Conservation (phyloP, 768 basidiomycete species). For the Leccinum aurantiacum region DNA sequence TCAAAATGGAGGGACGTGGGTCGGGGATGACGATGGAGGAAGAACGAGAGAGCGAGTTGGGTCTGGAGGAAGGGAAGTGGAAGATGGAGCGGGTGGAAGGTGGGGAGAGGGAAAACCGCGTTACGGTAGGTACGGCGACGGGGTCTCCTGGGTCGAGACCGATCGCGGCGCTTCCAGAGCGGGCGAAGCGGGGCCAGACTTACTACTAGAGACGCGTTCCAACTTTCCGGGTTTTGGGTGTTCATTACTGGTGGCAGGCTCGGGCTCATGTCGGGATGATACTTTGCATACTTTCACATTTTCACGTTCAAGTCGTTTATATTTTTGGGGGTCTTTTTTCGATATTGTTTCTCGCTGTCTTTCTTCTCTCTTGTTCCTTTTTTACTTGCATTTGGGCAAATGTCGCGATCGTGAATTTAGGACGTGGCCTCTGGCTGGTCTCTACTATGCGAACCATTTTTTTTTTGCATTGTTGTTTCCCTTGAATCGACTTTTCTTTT, state of each 20-base stretch:
- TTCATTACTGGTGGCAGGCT: neutral
- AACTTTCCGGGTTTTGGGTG: neutral
- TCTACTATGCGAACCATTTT: too few relatives aligned
- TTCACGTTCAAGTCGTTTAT: neutral
- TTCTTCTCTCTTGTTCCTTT: too few relatives aligned
- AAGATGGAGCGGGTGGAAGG: neutral
- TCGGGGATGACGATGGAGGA: neutral
- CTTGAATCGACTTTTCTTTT: too few relatives aligned
- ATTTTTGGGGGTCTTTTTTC: neutral
- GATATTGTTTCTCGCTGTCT: too few relatives aligned
- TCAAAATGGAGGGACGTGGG: constrained; percentile 2
- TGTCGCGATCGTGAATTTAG: too few relatives aligned
- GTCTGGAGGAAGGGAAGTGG: neutral
- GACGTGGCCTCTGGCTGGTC: too few relatives aligned
- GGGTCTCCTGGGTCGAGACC: constrained; percentile 25
- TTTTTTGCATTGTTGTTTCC: too few relatives aligned
- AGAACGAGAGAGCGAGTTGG: neutral
- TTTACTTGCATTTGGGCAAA: too few relatives aligned
- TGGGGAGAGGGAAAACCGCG: neutral
- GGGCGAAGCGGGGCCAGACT: constrained; percentile 24
- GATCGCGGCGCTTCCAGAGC: constrained; percentile 32
- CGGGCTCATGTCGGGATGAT: neutral
- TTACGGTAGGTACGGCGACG: constrained; percentile 18
- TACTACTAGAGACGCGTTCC: neutral
- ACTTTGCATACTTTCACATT: too few relatives aligned